Percentiles rank a stretch among this genome's conserved stretches.
Conservation (phyloP, 1,284 basidiomycete species). For the Ustilago loliicola region DNA sequence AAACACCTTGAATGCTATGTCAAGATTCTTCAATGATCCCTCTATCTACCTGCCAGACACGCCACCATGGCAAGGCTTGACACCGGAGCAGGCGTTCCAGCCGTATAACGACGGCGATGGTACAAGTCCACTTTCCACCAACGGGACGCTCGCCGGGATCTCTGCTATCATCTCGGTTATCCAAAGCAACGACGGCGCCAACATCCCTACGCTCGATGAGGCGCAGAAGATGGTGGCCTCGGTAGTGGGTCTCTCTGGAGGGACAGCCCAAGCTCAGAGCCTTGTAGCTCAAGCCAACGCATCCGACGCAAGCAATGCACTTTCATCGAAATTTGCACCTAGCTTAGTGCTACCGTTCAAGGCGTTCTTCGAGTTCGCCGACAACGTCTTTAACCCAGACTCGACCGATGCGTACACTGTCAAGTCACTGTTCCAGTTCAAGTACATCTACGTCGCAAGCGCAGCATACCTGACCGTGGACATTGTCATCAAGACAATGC, state of each 20-base stretch:
- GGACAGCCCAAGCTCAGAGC: not conserved
- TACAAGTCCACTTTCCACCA: conserved; percentile 18
- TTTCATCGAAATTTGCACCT: conserved; percentile 27
- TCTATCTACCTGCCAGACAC: conserved; percentile 26
- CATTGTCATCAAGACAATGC: conserved; percentile 48
- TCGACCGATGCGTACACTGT: conserved; percentile 26
- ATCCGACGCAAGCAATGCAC: conserved; percentile 10
- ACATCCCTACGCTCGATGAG: conserved; percentile 24
- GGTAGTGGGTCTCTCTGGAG: conserved; percentile 31
- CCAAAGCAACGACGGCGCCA: conserved; percentile 40
- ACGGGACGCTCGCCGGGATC: conserved; percentile 25
- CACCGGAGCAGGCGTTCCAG: conserved; percentile 5
- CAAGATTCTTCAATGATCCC: conserved; percentile 18
- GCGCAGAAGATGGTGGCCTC: conserved; percentile 28
- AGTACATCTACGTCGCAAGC: conserved; percentile 46
- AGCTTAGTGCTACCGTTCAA: conserved; percentile 36
- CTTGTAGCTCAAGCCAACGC: conserved; percentile 18
- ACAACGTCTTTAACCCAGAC: conserved; percentile 40
- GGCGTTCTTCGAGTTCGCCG: conserved; percentile 30
- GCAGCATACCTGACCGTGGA: conserved; percentile 35
- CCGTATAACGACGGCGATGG: conserved; percentile 11
- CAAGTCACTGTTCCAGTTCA: conserved; percentile 45
- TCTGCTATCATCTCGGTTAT: conserved; percentile 39
- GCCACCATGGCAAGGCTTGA: conserved; percentile 18
- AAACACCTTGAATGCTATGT: conserved; percentile 41